A percentile compares a stretch with the other conserved stretches of the same genome.
Evolutionary conservation across 345 rosid genomes (phyloP).

Genomic region (Jatropha curcas): DNA sequence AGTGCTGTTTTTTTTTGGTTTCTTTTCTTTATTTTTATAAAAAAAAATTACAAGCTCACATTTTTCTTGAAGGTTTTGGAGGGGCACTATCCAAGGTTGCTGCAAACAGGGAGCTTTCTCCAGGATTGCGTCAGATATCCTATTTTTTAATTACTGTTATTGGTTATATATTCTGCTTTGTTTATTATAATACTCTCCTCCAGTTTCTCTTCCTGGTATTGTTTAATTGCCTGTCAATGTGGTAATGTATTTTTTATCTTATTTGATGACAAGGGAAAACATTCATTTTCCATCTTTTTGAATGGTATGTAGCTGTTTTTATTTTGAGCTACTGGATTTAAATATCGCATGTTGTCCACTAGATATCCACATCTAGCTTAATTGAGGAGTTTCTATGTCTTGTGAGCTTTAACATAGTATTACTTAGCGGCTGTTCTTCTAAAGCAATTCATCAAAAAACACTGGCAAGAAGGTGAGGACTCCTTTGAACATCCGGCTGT

Average conservation of each 20-base stretch:
- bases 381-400: not conserved
- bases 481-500: conserved; percentile 74
- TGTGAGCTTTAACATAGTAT: conserved; percentile 54
- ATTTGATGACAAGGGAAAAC: not conserved
- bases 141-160: conserved; percentile 22
- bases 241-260: not conserved
- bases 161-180: not conserved
- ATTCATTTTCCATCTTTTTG: not conserved
- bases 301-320: not conserved
- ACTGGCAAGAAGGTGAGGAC: conserved; percentile 89
- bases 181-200: not conserved
- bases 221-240: not conserved
- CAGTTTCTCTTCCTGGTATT: not conserved
- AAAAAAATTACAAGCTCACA: not conserved
- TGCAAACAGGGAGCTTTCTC: conserved; percentile 66
- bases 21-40: too few species aligned
- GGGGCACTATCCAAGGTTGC: conserved; percentile 73
- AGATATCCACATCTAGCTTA: not conserved
- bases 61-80: conserved; percentile 68
- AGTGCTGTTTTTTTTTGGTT: not conserved
- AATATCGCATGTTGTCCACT: not conserved
- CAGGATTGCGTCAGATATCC: conserved; percentile 96
- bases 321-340: not conserved
- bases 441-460: conserved; percentile 85
- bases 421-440: conserved; percentile 93